A percentile compares a stretch with the other conserved stretches of the same genome.
These are phyloP conservation scores for Neurospora sp. DNA, from an alignment of 495 filamentous ascomycete species.

Conservation along the genomic window DNA sequence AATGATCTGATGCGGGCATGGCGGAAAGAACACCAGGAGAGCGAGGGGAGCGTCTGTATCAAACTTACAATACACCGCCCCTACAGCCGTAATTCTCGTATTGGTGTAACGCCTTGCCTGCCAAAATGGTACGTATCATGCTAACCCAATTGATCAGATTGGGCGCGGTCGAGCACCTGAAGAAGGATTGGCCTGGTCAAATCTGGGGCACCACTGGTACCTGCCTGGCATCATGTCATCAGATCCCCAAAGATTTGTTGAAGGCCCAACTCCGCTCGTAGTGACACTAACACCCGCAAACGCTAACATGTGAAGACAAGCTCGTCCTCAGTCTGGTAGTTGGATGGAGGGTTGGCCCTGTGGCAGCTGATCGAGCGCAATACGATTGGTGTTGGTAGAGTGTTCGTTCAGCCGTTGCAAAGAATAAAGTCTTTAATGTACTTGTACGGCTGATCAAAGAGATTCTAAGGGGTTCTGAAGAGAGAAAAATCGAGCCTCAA, in stretches of 20 bases:
- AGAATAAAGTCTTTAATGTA: not conserved
- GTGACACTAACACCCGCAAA: not conserved
- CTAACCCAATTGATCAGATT: not conserved
- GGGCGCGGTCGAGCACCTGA: not conserved
- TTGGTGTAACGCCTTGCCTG: not conserved
- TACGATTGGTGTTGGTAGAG: not conserved
- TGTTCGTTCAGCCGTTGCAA: not conserved
- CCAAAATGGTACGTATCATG: not conserved
- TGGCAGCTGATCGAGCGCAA: not conserved
- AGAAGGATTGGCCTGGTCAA: not conserved
- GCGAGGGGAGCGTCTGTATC: not conserved
- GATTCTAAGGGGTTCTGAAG: not conserved
- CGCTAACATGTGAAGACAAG: not conserved
- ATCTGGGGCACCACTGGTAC: not conserved
- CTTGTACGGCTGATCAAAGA: not conserved
- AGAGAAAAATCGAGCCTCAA: not conserved
- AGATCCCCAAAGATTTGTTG: conserved; percentile 1
- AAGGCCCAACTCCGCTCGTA: not conserved
- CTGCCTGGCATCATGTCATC: not conserved
- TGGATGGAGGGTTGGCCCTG: not conserved
- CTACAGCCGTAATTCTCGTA: not conserved
- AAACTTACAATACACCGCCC: not conserved
- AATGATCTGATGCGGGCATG: not conserved
- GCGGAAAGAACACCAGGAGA: not conserved
- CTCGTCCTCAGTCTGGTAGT: not conserved